Base-by-base conservation (phyloP, 2,329 filamentous ascomycete species). In the Bipolaris victoriae region DNA sequence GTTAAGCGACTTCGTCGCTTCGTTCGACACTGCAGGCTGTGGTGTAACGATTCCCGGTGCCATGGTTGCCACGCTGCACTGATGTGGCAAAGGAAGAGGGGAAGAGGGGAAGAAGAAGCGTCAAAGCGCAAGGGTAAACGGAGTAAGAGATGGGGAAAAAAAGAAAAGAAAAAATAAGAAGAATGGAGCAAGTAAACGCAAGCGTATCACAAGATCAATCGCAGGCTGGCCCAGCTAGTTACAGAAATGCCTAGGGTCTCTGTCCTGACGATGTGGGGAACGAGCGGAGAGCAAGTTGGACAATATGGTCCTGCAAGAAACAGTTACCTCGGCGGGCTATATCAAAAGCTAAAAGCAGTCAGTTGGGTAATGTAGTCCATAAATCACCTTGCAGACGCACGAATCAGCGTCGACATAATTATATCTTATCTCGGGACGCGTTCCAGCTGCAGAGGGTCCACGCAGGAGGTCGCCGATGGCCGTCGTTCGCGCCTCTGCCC, bases 41-140 rank as follows among this genome's bases (percentile, higher is more conserved):
- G 70, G 64, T 18, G 58, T 59, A 49, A 85, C 73, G 49, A 85
- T 76, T 46, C 84, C 84, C 36, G 86, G 85, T 52, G 85, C 84
- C 86, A 88, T 88, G 31, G 20, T 65, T 63, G 52, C 48, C 47
- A 40, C 50, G 20, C 43, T 37, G 33, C 47, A 31, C n/a, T n/a
- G 13, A 10, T 31, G 40, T 39, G 31, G 29, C n/a, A 15, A 20
- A 35, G 20, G 41, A 20, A 44, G 16, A 29, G 24, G 20, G 9
- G 49, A 45, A 35, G 39, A 22, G 13, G 18, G 39, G 16, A 29
- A 33, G 43, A 26, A 22, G 9, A 18, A 40, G 40, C 46, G 35
- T 18, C 35, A 39, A 35, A 41, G 39, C 22, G 36, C 31, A 40
- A 2, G 10, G 15, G 16, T 22, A 16, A 41, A 41, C 36, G 24